Evolutionary conservation across 805 yeast species (phyloP).

Genomic region (Yarrowia sp.): DNA sequence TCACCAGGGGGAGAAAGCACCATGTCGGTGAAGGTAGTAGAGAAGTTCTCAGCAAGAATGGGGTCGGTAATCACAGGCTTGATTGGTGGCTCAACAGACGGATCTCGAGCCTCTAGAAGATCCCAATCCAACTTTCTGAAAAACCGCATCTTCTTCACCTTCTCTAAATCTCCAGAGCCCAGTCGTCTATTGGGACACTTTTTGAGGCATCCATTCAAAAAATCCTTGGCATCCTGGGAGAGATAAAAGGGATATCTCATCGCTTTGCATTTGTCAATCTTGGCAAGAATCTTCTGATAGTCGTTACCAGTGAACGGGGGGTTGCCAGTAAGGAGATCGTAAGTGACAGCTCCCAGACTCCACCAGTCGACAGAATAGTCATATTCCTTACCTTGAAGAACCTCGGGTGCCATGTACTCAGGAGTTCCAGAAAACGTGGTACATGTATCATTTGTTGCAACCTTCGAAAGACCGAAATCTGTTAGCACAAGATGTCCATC

Average conservation of each 20-base stretch:
- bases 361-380: conserved; percentile 86
- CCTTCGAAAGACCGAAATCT: conserved; percentile 72
- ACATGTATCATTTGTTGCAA: conserved; percentile 44
- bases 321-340: conserved; percentile 75
- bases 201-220: conserved; percentile 60
- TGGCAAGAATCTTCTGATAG: conserved; percentile 70
- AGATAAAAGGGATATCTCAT: conserved; percentile 69
- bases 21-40: conserved; percentile 72
- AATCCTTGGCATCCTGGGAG: conserved; percentile 75
- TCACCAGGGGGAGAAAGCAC: conserved; percentile 35
- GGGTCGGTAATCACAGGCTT: conserved; percentile 81
- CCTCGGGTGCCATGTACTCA: conserved; percentile 88
- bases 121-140: conserved; percentile 77
- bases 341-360: conserved; percentile 80
- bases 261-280: conserved; percentile 62
- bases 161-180: conserved; percentile 54
- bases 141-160: conserved; percentile 61
- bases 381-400: conserved; percentile 70
- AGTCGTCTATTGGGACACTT: conserved; percentile 66
- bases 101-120: conserved; percentile 48
- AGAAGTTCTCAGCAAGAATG: conserved; percentile 79
- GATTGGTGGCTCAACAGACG: conserved; percentile 63
- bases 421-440: conserved; percentile 71
- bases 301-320: conserved; percentile 89
- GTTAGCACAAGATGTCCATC: conserved; percentile 80